phyloP scores from a whole-genome alignment of 306 rosid species.

The Argentina anserina region DNA sequence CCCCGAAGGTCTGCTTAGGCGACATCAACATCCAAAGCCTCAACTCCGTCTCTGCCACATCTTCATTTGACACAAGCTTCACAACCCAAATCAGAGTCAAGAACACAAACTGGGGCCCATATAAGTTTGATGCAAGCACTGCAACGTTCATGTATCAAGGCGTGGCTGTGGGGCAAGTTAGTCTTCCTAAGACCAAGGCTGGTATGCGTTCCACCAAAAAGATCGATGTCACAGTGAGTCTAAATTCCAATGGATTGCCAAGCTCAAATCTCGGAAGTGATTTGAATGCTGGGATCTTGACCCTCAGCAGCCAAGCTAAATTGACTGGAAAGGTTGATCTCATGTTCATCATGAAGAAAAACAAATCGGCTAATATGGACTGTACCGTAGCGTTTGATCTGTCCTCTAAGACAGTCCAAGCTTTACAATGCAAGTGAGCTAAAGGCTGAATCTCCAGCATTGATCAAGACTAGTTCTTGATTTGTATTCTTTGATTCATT shows the following conservation, averaged over 20 bases:
- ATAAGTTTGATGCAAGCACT: neutral
- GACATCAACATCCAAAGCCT: neutral
- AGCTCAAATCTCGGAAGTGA: neutral
- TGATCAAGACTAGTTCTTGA: neutral
- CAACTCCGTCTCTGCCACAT: neutral
- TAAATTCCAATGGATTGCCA: neutral
- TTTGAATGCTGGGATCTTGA: neutral
- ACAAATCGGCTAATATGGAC: neutral
- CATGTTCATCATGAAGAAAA: neutral
- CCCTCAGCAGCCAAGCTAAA: neutral
- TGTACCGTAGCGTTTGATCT: neutral
- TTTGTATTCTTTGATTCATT: too few species aligned
- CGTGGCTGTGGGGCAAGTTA: neutral
- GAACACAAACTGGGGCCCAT: neutral
- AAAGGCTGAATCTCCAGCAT: neutral
- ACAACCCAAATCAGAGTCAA: too few species aligned
- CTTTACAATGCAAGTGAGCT: neutral
- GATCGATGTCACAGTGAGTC: neutral
- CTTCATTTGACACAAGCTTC: neutral
- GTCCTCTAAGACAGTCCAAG: neutral
- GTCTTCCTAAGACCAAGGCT: neutral
- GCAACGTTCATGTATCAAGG: neutral
- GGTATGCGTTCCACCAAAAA: too few species aligned
- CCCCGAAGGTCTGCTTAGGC: neutral
- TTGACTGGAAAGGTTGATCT: neutral